Evolutionary conservation across 192 early-diverging fungal genomes (phyloP).

Genomic region (Backusella australiensis): DNA sequence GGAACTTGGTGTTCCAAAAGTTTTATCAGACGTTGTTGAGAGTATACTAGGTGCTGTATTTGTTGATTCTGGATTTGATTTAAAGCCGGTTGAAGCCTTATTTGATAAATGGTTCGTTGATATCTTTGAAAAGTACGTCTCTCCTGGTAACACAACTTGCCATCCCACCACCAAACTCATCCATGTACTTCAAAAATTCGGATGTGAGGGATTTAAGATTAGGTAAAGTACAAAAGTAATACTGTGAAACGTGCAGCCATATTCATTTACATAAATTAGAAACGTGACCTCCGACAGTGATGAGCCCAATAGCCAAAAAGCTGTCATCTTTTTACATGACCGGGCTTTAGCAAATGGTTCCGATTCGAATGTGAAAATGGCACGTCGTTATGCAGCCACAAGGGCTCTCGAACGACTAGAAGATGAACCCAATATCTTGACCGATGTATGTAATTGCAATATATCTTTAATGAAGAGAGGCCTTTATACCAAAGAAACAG

Average conservation of each 20-base stretch:
- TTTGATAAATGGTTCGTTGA: constrained; percentile 39
- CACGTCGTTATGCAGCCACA: constrained; percentile 35
- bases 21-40: constrained; percentile 83
- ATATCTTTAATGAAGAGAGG: not conserved
- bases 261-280: constrained; percentile 13
- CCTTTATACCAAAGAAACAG: not conserved
- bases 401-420: constrained; percentile 24
- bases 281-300: constrained; percentile 22
- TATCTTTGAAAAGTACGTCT: constrained; percentile 38
- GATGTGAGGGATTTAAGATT: constrained; percentile 37
- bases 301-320: constrained; percentile 21
- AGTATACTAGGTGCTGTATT: constrained; percentile 84
- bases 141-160: constrained; percentile 34
- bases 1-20: constrained; percentile 76
- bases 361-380: constrained; percentile 34
- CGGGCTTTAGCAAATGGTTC: constrained; percentile 20
- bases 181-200: constrained; percentile 30
- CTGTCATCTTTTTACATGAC: constrained; percentile 42
- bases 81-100: constrained; percentile 42
- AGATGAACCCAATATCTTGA: constrained; percentile 23
- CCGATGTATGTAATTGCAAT: constrained; percentile 32
- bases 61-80: constrained; percentile 75
- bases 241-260: not conserved
- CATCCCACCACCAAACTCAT: constrained; percentile 43
- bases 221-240: constrained; percentile 19